phyloP scores from a whole-genome alignment of 129 eudicot species.

The Saposhnikovia divaricata region DNA sequence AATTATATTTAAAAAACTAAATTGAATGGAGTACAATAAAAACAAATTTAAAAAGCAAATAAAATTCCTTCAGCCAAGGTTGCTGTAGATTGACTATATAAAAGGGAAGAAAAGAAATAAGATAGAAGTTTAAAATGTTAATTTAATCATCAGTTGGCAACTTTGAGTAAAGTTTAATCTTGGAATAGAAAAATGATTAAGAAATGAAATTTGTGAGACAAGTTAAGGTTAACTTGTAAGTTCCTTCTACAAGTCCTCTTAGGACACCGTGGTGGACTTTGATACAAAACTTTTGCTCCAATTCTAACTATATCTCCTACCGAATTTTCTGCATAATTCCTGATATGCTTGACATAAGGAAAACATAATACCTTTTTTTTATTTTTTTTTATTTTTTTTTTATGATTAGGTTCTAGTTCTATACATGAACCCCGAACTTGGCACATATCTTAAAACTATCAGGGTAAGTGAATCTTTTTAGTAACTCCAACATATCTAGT shows the following conservation, averaged over 20 bases:
- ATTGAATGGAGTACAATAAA: neutral
- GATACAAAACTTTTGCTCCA: neutral
- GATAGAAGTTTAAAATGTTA: neutral
- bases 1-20: no score
- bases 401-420: neutral
- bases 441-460: no score
- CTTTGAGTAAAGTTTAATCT: neutral
- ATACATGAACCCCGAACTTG: neutral
- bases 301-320: neutral
- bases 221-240: neutral
- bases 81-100: neutral
- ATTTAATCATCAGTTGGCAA: neutral
- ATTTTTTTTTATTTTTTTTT: no score
- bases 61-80: neutral
- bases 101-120: neutral
- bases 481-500: neutral
- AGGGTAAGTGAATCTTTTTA: neutral
- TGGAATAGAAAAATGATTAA: neutral
- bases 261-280: neutral
- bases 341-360: neutral
- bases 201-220: neutral
- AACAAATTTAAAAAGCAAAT: neutral
- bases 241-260: neutral
- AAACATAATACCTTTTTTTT: neutral
- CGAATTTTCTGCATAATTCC: neutral